Percentiles rank a stretch among this genome's conserved stretches.
These are phyloP conservation scores for Gilbertella persicaria DNA, from an alignment of 371 early-diverging fungal genomes.

Conservation along the genomic window DNA sequence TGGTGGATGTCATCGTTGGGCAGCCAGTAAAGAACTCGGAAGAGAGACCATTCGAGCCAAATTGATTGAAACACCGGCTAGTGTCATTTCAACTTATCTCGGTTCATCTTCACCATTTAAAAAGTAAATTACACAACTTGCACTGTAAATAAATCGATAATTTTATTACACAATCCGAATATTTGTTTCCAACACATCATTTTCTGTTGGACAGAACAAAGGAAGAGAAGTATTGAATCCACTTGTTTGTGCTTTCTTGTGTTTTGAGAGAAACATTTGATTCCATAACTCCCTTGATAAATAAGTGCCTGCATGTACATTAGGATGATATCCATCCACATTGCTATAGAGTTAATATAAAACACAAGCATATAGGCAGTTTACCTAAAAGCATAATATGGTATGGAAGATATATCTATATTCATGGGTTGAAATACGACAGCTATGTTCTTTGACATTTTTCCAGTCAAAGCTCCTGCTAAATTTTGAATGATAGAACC, in stretches of 20 bases:
- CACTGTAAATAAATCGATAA: not conserved
- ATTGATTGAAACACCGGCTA: conserved; percentile 43
- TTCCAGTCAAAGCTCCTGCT: not conserved
- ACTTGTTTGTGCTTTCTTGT: not conserved
- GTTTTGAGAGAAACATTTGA: conserved; percentile 14
- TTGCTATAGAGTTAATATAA: conserved; percentile 23
- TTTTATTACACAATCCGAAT: not conserved
- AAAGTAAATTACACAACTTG: conserved; percentile 4
- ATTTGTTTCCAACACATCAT: conserved; percentile 21
- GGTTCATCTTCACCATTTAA: conserved; percentile 47
- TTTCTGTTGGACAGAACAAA: conserved; percentile 27
- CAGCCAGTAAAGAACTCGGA: conserved; percentile 45
- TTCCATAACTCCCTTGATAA: conserved; percentile 27
- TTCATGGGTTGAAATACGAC: conserved; percentile 33
- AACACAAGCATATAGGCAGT: too few species aligned
- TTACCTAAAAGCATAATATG: conserved; percentile 28
- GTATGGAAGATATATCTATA: conserved; percentile 8
- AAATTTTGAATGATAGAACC: not conserved
- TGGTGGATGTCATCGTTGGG: conserved; percentile 57
- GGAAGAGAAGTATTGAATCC: conserved; percentile 12
- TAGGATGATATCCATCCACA: conserved; percentile 41
- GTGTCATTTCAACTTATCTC: conserved; percentile 41
- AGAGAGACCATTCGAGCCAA: conserved; percentile 44
- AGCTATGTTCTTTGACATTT: conserved; percentile 10
- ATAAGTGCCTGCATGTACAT: conserved; percentile 23